Percentiles rank a stretch among this genome's conserved stretches.
These are phyloP conservation scores for Ophiostoma piceae DNA, from an alignment of 2,329 filamentous ascomycete species.

Conservation along the genomic window DNA sequence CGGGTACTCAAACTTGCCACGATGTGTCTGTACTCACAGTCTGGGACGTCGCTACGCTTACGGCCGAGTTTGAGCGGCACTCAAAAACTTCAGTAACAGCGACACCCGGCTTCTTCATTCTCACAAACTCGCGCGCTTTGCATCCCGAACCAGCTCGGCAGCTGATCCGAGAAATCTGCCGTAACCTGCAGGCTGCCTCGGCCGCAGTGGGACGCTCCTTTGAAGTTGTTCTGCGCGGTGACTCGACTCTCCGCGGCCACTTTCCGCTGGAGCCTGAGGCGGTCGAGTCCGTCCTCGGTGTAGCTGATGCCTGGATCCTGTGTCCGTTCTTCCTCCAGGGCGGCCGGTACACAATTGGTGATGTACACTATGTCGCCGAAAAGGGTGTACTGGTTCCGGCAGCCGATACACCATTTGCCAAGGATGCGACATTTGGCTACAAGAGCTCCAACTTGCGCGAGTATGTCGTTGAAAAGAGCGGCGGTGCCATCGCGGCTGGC, in stretches of 20 bases:
- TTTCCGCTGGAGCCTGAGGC: slow-evolving; percentile 18
- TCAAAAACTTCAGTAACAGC: slow-evolving; percentile 15
- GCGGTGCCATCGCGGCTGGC: not conserved
- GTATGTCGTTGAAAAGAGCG: not conserved
- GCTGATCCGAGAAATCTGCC: not conserved
- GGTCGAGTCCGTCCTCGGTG: slow-evolving; percentile 45
- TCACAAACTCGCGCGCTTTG: not conserved
- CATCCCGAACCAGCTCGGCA: not conserved
- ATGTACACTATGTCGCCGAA: slow-evolving; percentile 55
- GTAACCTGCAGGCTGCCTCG: not conserved
- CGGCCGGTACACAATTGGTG: slow-evolving; percentile 51
- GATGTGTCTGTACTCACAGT: slow-evolving; percentile 51
- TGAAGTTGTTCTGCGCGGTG: not conserved
- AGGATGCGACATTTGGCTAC: slow-evolving; percentile 1
- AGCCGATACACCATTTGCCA: not conserved
- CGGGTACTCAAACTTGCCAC: slow-evolving; percentile 58
- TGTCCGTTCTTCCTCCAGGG: slow-evolving; percentile 57
- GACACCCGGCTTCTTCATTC: not conserved
- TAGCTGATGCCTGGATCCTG: slow-evolving; percentile 49
- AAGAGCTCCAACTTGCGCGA: not conserved
- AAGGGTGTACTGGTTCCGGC: not conserved
- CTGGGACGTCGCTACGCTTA: slow-evolving; percentile 45
- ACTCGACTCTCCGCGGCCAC: not conserved
- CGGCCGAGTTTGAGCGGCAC: slow-evolving; percentile 40
- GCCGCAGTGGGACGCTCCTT: not conserved